phyloP scores from a whole-genome alignment of 225 moss, liverwort and hornwort species.

The Bryum argenteum region DNA sequence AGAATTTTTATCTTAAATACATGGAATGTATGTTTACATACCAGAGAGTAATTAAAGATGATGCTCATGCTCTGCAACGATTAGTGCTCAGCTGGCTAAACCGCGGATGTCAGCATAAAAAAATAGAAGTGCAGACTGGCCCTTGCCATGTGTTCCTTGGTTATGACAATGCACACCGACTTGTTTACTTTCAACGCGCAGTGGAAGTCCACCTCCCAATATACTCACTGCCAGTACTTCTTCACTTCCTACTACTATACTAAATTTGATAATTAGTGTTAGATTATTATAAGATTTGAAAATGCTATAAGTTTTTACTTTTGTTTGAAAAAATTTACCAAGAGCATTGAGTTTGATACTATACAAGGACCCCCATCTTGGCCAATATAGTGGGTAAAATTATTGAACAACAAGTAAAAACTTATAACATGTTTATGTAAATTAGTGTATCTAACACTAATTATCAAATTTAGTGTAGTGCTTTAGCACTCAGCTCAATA shows the following conservation, averaged over 20 bases:
- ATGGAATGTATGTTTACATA: not conserved
- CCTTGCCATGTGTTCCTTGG: constrained; percentile 10
- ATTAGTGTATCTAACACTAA: no score
- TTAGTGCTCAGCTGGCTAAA: constrained; percentile 12
- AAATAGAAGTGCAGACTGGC: not conserved
- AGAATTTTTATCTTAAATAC: not conserved
- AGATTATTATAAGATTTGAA: not conserved
- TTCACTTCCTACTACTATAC: no score
- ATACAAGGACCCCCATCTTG: no score
- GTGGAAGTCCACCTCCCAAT: not conserved
- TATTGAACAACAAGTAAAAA: no score
- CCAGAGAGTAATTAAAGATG: not conserved
- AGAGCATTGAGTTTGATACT: no score
- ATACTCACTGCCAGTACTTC: constrained; percentile 14
- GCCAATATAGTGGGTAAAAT: no score
- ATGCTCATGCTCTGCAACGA: constrained; percentile 7
- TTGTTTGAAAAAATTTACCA: no score
- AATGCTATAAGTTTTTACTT: no score
- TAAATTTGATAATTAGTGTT: no score
- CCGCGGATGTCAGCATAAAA: constrained; percentile 4
- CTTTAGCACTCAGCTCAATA: constrained; percentile 35
- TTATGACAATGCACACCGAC: constrained; percentile 23
- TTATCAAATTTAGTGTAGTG: no score
- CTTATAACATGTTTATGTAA: no score
- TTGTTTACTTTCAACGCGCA: constrained; percentile 3